Conservation (phyloP, 306 rosid genomes). For the Rosa rugosa region DNA sequence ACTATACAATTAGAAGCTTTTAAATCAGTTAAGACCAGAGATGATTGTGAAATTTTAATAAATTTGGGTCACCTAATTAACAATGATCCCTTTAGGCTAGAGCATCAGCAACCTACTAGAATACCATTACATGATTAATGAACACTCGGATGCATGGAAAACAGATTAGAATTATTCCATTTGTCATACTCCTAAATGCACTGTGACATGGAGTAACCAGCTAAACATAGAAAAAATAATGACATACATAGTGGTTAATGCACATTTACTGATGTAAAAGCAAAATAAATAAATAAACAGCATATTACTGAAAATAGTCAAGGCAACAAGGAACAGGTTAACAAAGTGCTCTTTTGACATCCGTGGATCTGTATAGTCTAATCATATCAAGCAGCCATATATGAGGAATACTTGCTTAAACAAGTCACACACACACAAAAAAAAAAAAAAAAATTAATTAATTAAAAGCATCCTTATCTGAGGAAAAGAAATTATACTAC, state of each 20-base stretch:
- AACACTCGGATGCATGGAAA: conserved; percentile 4
- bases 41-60: not conserved
- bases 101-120: conserved; percentile 1
- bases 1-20: not conserved
- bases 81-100: not conserved
- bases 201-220: not conserved
- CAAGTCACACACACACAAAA: not conserved
- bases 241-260: not conserved
- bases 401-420: not conserved
- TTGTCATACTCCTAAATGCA: conserved; percentile 1
- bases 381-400: not conserved
- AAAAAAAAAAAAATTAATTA: not conserved
- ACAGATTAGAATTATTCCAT: not conserved
- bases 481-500: conserved; percentile 31
- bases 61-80: conserved; percentile 3
- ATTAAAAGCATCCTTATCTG: not conserved
- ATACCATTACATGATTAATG: not conserved
- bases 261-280: not conserved
- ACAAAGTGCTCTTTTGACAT: conserved; percentile 2
- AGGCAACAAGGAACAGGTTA: not conserved
- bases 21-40: not conserved
- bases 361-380: not conserved
- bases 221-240: not conserved
- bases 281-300: not conserved
- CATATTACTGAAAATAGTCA: not conserved